phyloP scores from a whole-genome alignment of 306 rosid genomes.

The Dryas octopetala region DNA sequence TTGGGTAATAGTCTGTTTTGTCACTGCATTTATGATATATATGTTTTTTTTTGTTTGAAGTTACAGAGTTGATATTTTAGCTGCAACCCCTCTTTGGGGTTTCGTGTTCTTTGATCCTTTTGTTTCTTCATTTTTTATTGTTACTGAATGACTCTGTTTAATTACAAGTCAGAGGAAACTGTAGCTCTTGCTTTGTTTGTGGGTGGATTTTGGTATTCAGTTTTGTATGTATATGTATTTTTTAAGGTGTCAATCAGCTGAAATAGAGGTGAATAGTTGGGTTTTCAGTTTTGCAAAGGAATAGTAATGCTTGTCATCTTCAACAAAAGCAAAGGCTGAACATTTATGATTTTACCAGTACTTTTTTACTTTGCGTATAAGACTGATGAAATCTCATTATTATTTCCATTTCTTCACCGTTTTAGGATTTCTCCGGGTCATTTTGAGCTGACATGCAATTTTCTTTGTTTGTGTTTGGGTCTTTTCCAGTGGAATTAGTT shows the following conservation, averaged over 20 bases:
- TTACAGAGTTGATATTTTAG: slow-evolving; percentile 23
- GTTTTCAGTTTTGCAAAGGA: slow-evolving; percentile 43
- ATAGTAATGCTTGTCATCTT: slow-evolving; percentile 50
- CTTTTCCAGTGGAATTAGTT: slow-evolving; percentile 37
- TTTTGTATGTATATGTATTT: slow-evolving; percentile 13
- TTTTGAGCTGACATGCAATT: slow-evolving; percentile 48
- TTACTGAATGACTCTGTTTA: slow-evolving; percentile 24
- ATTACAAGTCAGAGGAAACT: slow-evolving; percentile 26
- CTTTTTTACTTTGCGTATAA: slow-evolving; percentile 36
- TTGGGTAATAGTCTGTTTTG: slow-evolving; percentile 27
- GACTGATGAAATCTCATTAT: slow-evolving; percentile 43
- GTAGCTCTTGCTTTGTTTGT: slow-evolving; percentile 17
- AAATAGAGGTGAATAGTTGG: slow-evolving; percentile 37
- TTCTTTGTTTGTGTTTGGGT: slow-evolving; percentile 29
- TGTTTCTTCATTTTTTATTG: slow-evolving; percentile 21
- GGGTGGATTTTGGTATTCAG: not conserved
- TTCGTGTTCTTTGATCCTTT: slow-evolving; percentile 24
- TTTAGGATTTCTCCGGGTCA: slow-evolving; percentile 20
- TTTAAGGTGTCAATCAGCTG: slow-evolving; percentile 23
- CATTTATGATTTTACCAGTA: slow-evolving; percentile 27
- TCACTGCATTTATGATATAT: slow-evolving; percentile 35
- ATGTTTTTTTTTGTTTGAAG: slow-evolving; percentile 17
- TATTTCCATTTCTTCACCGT: slow-evolving; percentile 32
- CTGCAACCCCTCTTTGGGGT: slow-evolving; percentile 27
- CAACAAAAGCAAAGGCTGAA: slow-evolving; percentile 34